These are phyloP conservation scores for Hibiscus mutabilis DNA, from an alignment of 345 rosid species.

Conservation along the genomic window DNA sequence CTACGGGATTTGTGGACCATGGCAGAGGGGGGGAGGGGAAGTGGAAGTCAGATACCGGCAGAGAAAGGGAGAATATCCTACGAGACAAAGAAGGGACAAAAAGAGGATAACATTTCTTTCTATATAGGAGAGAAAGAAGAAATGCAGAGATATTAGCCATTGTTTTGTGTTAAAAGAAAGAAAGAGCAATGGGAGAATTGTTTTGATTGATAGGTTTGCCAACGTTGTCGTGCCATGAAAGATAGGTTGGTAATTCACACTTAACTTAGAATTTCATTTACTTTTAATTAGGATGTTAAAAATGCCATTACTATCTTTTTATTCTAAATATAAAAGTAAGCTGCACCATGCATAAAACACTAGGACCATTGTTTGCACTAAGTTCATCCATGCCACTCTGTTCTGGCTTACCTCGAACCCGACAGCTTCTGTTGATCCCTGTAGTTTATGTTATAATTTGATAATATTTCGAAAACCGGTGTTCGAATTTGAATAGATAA, in stretches of 20 bases:
- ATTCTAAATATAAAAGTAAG: no score
- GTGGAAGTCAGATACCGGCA: constrained; percentile 2
- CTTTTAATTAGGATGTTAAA: no score
- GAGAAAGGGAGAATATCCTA: constrained; percentile 24
- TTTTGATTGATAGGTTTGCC: neutral
- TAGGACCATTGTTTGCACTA: no score
- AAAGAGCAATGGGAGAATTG: neutral
- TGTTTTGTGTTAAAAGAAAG: constrained; percentile 18
- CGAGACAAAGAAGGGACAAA: constrained; percentile 32
- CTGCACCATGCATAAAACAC: no score
- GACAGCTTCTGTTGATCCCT: no score
- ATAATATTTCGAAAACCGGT: no score
- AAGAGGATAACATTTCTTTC: constrained; percentile 30
- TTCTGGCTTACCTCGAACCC: no score
- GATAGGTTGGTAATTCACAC: neutral
- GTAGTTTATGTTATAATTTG: no score
- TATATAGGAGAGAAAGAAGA: neutral
- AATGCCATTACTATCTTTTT: no score
- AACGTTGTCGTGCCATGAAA: neutral
- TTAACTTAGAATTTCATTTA: neutral
- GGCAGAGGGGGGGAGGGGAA: constrained; percentile 11
- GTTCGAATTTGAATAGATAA: no score
- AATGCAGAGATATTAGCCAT: neutral
- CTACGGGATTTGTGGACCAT: constrained; percentile 35
- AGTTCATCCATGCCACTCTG: no score